Evolutionary conservation across 1,284 basidiomycete genomes (phyloP), one percentile per base, ranked within the genome.

Genomic region (Megacollybia platyphylla): DNA sequence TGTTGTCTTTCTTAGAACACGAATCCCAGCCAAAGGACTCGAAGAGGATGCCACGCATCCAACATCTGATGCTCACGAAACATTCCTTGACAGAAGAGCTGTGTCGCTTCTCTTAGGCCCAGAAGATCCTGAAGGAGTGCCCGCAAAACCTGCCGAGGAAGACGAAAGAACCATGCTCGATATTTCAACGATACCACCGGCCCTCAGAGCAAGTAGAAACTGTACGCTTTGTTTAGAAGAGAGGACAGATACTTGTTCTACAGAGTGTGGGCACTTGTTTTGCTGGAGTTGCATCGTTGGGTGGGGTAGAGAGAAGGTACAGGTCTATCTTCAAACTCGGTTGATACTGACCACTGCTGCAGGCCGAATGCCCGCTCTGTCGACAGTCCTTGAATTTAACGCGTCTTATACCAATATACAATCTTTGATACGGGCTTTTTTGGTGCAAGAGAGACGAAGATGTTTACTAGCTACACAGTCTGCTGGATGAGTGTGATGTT

Each of bases 401-500:
- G 42, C 72, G 79, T 39, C 61, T 92, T 44, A 60, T 91, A 48
- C 86, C 88, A 8, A 77, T 90, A 48, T 87, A 91, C 62, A 93
- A 92, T 62, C 65, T 92, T 55, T 91, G 64, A 60, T 13, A 10
- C n/a, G 18, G 3, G 13, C n/a, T 4, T n/a, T 38, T 38, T 18
- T 27, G 38, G 35, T 42, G 20, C 17, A 32, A 36, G 41, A 36
- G 32, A 30, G 27, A 41, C 34, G n/a, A 29, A 17, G 27, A 44
- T 31, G 10, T 18, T 15, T 30, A 2, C 28, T 13, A 13, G 11
- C 61, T 52, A 59, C 48, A 60, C 60, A 41, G 77, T 58, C 61
- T 81, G 85, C 61, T 94, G 89, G 56, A 96, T 93, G 42, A 93
- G 76, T 26, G 92, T 94, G 56, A 97, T 96, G 60, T 93, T 96